Conservation (phyloP, 345 rosid genomes). For the Geranium rotundifolium region DNA sequence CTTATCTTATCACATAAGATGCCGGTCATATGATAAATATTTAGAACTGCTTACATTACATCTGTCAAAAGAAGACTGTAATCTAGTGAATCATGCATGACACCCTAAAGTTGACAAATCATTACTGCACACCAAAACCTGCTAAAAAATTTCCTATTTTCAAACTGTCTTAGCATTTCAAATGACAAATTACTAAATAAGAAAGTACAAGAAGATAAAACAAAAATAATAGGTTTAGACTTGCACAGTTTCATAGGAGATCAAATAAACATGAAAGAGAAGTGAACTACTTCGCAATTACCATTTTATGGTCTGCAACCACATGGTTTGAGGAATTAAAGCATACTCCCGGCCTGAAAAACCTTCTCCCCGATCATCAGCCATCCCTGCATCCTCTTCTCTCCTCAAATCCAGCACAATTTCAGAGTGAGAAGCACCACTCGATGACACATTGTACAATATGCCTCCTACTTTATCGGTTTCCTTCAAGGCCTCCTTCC, state of each 20-base stretch:
- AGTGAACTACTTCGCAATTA: conserved; percentile 12
- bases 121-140: background rate
- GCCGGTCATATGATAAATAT: too few species aligned
- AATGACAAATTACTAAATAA: too few species aligned
- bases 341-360: conserved; percentile 42
- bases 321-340: conserved; percentile 44
- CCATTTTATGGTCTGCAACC: conserved; percentile 56
- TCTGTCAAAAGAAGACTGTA: background rate
- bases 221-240: background rate
- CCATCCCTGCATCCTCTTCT: conserved; percentile 20
- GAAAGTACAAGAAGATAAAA: too few species aligned
- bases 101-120: background rate
- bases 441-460: conserved; percentile 27
- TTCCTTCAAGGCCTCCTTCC: conserved; percentile 34
- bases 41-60: background rate
- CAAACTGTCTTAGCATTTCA: background rate
- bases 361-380: conserved; percentile 24
- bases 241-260: background rate
- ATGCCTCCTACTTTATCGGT: conserved; percentile 29
- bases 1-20: too few species aligned
- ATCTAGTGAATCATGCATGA: background rate
- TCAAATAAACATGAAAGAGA: background rate
- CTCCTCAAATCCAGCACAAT: conserved; percentile 39
- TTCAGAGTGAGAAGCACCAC: conserved; percentile 26
- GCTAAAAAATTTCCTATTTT: background rate